Evolutionary conservation across 805 yeast species (phyloP), one percentile per base, ranked within the genome.

Genomic region (Starmerella stellata): DNA sequence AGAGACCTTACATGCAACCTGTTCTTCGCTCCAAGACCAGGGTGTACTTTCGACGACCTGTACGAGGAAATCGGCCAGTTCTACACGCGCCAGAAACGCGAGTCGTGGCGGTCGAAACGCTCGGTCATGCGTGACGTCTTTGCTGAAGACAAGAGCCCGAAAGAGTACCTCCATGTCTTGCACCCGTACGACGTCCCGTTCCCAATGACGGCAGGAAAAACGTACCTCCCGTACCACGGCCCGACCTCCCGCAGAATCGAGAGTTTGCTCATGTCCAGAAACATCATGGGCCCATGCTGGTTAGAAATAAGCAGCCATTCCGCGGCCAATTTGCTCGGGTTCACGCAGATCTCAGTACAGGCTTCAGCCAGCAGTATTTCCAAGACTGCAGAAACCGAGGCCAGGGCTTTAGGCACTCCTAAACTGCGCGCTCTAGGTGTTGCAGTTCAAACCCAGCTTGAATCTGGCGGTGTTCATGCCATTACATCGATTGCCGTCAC

Each of bases 281-380:
- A 77, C 48, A 67, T 90, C 34, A 85, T 82, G 95, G 98, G 98
- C 8, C 98, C 98, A 3, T 83, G 96, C 56, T 90, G 98, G 98
- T 62, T 90, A 38, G 78, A 78, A 36, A 65, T 90, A 38, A 63
- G 66, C 32, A 66, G 77, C 75, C 36, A 74, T 75, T 44, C 34
- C 19, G 56, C 75, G 30, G 68, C 65, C 38, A 76, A 74, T 51
- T 66, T 78, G 2, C 75, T 93, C 0, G 87, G 85, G 60, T 80
- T 93, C 44, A 35, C 48, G 58, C 70, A 70, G 40, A 66, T 79
- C n/a, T 93, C 82, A 51, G 71, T 78, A 2, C 59, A 74, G 1
- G 51, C 56, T 4, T 33, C 34, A 9, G 49, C 49, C 17, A 33
- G 35, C 21, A 27, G 41, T 9, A 72, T 90, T 8, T 48, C 42